Conservation (phyloP, 192 early-diverging fungal species). For the Irineochytrium annulatum region DNA sequence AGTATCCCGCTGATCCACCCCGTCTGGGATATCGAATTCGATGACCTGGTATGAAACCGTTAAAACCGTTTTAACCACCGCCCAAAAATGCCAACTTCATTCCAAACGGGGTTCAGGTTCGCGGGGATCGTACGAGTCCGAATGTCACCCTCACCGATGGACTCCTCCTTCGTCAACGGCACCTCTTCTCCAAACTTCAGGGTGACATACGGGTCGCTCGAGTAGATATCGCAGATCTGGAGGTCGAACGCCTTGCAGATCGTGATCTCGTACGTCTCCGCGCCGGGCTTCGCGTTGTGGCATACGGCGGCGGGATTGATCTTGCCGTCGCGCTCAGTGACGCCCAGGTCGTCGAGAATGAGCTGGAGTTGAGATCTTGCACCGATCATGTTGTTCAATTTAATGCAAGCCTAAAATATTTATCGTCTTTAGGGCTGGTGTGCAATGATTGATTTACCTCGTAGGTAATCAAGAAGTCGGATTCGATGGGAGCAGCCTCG, state of each 20-base stretch:
- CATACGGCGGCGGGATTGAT: conserved; percentile 23
- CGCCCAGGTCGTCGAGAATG: conserved; percentile 28
- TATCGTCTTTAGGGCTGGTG: background rate
- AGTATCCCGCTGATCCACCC: conserved; percentile 11
- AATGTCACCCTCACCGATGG: background rate
- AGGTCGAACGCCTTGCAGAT: conserved; percentile 38
- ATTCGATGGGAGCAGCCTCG: too few relatives aligned
- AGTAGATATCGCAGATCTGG: conserved; percentile 26
- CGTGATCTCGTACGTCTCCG: conserved; percentile 23
- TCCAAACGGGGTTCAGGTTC: conserved; percentile 48
- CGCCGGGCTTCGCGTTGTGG: conserved; percentile 14
- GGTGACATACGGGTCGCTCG: conserved; percentile 40
- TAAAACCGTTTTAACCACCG: conserved; percentile 2
- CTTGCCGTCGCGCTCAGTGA: background rate
- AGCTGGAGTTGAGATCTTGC: conserved; percentile 32
- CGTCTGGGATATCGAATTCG: conserved; percentile 23
- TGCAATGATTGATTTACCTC: background rate
- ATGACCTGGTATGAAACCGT: conserved; percentile 1
- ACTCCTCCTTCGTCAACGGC: background rate
- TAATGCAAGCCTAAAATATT: conserved; percentile 32
- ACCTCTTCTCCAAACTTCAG: conserved; percentile 13
- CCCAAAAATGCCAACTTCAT: conserved; percentile 18
- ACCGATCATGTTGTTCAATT: conserved; percentile 49
- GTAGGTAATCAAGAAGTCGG: too few relatives aligned
- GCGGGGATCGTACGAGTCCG: conserved; percentile 23